Evolutionary conservation across 805 yeast genomes (phyloP), one percentile per base, ranked within the genome.

Genomic region (Clavispora fructus): DNA sequence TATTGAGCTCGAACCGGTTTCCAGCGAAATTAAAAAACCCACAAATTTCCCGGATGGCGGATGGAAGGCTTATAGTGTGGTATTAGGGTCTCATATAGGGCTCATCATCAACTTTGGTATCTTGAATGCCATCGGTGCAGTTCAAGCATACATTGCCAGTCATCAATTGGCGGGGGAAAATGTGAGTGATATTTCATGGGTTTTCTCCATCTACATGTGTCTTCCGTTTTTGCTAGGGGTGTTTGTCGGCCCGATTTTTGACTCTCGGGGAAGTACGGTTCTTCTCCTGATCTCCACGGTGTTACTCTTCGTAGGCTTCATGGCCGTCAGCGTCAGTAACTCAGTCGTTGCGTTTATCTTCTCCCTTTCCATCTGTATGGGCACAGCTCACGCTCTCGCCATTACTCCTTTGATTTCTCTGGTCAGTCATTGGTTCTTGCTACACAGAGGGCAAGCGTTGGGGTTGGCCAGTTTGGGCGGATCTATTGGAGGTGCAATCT

Each of bases 381-480:
- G 88, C 4, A 49, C 75, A 5, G 88, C 87, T 0, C 72, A 78
- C 32, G 85, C 85, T 1, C 64, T 82, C 30, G 68, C 83, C 30
- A 75, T 80, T 65, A 74, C 82, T 7, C 88, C 89, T 0, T 60
- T 80, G 32, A 69, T 84, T 2, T 77, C 86, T 7, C 80, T 79
- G 14, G 72, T 83, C 0, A 78, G 82, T 25, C 87, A 85, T 49
- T 85, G 87, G 83, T 85, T 84, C 59, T 64, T 69, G 33, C 65
- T 62, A 30, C 81, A 71, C 54, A 68, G 90, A 54, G 90, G 84
- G 1, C 68, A 73, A 48, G 84, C 82, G 6, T 67, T 80, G 31
- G 87, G 88, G 0, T 52, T 82, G 3, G 83, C 84, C 4, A 78
- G 83, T 45, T 63, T 80, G 9, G 89, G 88, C 2, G 87, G 87